Percentiles rank a stretch among this genome's conserved stretches.
Evolutionary conservation across 768 basidiomycete genomes (phyloP).

Genomic region (Panellus pusillus): DNA sequence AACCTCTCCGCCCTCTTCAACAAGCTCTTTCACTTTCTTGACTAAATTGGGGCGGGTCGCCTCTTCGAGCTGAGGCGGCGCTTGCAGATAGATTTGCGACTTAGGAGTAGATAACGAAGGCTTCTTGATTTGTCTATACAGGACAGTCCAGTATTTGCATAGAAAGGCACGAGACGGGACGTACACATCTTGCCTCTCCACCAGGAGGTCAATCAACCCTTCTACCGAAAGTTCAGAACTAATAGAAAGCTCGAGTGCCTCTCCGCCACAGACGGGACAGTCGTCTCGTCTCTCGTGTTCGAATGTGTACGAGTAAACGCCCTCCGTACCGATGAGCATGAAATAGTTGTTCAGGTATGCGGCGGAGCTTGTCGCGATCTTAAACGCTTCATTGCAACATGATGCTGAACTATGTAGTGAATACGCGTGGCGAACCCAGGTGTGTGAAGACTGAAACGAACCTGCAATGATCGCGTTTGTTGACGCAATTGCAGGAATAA

Average conservation of each 20-base stretch:
- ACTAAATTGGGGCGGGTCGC: conserved; percentile 89
- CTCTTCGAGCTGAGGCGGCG: conserved; percentile 87
- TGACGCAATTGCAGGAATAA: conserved; percentile 97
- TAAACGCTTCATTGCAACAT: conserved; percentile 99
- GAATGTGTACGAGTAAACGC: conserved; percentile 96
- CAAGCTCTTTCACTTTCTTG: conserved; percentile 82
- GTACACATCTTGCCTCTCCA: conserved; percentile 89
- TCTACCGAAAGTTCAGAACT: conserved; percentile 79
- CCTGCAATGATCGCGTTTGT: conserved; percentile 99
- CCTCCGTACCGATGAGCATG: conserved; percentile 96
- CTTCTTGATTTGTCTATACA: conserved; percentile 88
- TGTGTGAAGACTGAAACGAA: conserved; percentile 32
- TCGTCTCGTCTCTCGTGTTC: conserved; percentile 90
- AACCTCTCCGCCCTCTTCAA: conserved; percentile 74
- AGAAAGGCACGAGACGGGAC: conserved; percentile 28
- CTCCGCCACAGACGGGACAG: conserved; percentile 97
- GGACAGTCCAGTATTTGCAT: conserved; percentile 12
- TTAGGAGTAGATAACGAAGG: conserved; percentile 83
- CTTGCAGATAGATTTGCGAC: conserved; percentile 87
- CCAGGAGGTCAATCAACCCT: conserved; percentile 81
- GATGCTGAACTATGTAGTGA: conserved; percentile 56
- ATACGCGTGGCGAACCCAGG: not conserved
- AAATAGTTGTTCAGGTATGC: conserved; percentile 97
- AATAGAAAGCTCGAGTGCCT: conserved; percentile 73
- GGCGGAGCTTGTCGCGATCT: conserved; percentile 94